A percentile compares a stretch with the other conserved stretches of the same genome.
These are phyloP conservation scores for Wickerhamiella musiphila DNA, from an alignment of 805 yeast genomes.

Conservation along the genomic window DNA sequence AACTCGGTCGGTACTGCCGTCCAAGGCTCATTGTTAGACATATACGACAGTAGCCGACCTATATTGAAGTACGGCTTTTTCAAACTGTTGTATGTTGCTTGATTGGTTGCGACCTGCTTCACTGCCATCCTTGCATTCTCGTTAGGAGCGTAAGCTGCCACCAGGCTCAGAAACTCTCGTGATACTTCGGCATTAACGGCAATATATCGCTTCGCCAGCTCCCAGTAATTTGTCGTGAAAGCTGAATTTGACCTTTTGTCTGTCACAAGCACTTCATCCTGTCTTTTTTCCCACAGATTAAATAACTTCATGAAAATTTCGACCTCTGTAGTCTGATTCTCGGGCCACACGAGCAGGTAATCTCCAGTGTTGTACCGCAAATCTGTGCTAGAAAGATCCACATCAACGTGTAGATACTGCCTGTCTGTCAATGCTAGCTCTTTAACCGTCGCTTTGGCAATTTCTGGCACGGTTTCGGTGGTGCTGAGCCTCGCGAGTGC, in stretches of 20 bases:
- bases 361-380: constrained; percentile 66
- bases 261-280: constrained; percentile 31
- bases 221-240: constrained; percentile 43
- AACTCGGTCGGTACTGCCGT: constrained; percentile 46
- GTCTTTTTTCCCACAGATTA: constrained; percentile 29
- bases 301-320: constrained; percentile 37
- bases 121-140: constrained; percentile 28
- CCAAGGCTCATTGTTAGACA: constrained; percentile 51
- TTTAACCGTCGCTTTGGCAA: constrained; percentile 1
- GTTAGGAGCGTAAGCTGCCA: constrained; percentile 57
- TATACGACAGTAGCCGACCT: constrained; percentile 42
- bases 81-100: constrained; percentile 37
- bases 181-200: constrained; percentile 72
- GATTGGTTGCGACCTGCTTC: constrained; percentile 34
- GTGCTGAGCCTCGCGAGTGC: background rate
- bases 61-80: constrained; percentile 39
- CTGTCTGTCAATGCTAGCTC: background rate
- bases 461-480: background rate
- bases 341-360: constrained; percentile 76
- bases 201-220: constrained; percentile 53
- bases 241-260: constrained; percentile 33
- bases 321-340: constrained; percentile 48
- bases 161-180: constrained; percentile 45
- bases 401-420: constrained; percentile 44
- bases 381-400: constrained; percentile 49